These are phyloP conservation scores for Ramichloridium luteum DNA, from an alignment of 2,329 filamentous ascomycete species.

Conservation along the genomic window DNA sequence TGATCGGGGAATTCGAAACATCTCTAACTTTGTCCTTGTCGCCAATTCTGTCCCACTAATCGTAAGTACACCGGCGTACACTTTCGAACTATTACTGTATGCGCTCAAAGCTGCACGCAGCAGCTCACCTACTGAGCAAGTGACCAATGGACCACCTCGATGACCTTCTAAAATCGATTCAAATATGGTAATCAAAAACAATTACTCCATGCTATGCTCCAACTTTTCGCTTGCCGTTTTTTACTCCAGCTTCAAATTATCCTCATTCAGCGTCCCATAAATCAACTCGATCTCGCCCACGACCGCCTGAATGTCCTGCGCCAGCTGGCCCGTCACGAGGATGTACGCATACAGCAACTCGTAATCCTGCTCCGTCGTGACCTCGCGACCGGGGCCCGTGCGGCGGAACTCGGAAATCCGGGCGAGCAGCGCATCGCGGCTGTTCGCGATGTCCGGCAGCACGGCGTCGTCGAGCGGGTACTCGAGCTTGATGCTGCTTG, in stretches of 20 bases:
- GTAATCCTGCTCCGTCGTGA: constrained; percentile 66
- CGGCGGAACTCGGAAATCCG: constrained; percentile 81
- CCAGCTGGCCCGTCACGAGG: constrained; percentile 45
- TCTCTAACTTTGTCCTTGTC: no score
- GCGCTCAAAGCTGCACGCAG: no score
- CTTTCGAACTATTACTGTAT: no score
- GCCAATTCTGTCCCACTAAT: no score
- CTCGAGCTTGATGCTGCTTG: constrained; percentile 85
- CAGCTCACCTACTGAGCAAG: no score
- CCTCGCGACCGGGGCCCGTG: constrained; percentile 40
- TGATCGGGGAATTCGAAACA: no score
- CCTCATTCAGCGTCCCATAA: constrained; percentile 50
- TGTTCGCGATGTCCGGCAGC: constrained; percentile 68
- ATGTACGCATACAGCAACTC: constrained; percentile 85
- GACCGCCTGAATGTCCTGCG: constrained; percentile 21
- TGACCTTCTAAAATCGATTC: no score
- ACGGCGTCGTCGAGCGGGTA: constrained; percentile 79
- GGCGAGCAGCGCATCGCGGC: constrained; percentile 69
- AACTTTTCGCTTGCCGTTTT: background rate
- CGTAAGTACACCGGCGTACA: no score
- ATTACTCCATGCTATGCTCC: no score
- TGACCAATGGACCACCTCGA: no score
- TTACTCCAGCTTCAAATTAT: constrained; percentile 45
- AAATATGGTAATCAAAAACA: no score
- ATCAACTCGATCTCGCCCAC: constrained; percentile 35